Evolutionary conservation across 345 rosid genomes (phyloP).

Genomic region (Erucastrum elatum): DNA sequence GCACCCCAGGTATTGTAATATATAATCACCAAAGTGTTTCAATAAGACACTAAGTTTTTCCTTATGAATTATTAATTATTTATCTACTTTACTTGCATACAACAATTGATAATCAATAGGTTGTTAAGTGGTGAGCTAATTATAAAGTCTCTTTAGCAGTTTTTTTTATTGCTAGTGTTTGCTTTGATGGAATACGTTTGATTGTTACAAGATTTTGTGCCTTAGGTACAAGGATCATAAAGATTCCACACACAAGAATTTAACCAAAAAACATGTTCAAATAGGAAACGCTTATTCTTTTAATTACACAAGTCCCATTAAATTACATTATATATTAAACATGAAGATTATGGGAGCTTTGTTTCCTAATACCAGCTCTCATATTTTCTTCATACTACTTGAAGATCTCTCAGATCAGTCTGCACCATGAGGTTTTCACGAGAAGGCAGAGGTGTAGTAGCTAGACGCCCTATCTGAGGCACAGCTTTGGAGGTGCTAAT

Average conservation of each 20-base stretch:
- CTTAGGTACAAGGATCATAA: background rate
- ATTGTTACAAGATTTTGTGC: background rate
- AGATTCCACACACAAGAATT: background rate
- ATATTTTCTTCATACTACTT: background rate
- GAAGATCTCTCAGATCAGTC: background rate
- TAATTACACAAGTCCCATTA: background rate
- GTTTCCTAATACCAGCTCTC: slow-evolving; percentile 11
- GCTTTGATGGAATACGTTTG: background rate
- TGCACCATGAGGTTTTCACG: background rate
- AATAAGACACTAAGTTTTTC: too few relatives aligned
- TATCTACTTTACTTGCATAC: too few relatives aligned
- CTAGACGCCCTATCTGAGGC: background rate
- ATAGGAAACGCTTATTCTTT: slow-evolving; percentile 10
- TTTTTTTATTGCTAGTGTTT: background rate
- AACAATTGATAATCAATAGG: too few relatives aligned
- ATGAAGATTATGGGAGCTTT: slow-evolving; percentile 18
- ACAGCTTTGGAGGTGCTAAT: background rate
- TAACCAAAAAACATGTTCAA: background rate
- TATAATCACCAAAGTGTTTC: too few relatives aligned
- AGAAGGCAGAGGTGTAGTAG: slow-evolving; percentile 4
- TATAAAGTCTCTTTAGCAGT: background rate
- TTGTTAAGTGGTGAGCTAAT: too few relatives aligned
- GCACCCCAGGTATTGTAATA: too few relatives aligned
- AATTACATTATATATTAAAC: slow-evolving; percentile 10
- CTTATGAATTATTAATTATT: too few relatives aligned